A percentile compares a stretch with the other conserved stretches of the same genome.
Evolutionary conservation across 2,329 filamentous ascomycete genomes (phyloP).

Genomic region (Monosporascus sp.): DNA sequence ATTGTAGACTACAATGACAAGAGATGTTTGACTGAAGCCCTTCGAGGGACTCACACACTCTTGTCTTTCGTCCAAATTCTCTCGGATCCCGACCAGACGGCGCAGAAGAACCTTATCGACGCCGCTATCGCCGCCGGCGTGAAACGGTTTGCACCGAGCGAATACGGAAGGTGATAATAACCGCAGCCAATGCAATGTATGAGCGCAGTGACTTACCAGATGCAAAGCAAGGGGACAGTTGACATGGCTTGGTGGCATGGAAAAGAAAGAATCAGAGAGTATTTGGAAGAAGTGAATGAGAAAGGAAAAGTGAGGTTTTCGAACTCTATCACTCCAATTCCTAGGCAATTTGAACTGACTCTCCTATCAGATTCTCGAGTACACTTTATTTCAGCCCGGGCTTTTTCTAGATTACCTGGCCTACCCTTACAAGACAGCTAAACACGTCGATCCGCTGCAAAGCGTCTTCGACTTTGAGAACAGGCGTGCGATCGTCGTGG

Average conservation of each 20-base stretch:
- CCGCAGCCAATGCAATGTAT: background rate
- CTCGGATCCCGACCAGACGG: conserved; percentile 24
- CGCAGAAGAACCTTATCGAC: conserved; percentile 53
- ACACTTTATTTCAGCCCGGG: conserved; percentile 50
- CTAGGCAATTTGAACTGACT: background rate
- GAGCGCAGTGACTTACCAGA: conserved; percentile 1
- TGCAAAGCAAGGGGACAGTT: conserved; percentile 22
- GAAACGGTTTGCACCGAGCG: conserved; percentile 55
- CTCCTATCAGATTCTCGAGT: conserved; percentile 43
- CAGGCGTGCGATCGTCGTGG: conserved; percentile 35
- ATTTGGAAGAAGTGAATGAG: conserved; percentile 46
- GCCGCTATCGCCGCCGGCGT: conserved; percentile 55
- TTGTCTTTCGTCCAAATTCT: conserved; percentile 43
- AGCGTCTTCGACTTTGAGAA: conserved; percentile 33
- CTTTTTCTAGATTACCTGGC: conserved; percentile 51
- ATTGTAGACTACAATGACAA: conserved; percentile 39
- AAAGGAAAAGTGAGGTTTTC: conserved; percentile 30
- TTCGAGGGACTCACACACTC: conserved; percentile 46
- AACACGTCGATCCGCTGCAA: conserved; percentile 35
- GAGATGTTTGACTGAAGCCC: conserved; percentile 26
- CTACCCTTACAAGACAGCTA: conserved; percentile 40
- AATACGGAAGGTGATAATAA: conserved; percentile 41
- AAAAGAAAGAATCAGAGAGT: conserved; percentile 44
- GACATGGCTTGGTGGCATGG: conserved; percentile 42
- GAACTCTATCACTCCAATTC: background rate